phyloP scores from a whole-genome alignment of 345 rosid genomes.

The Pistacia integerrima region DNA sequence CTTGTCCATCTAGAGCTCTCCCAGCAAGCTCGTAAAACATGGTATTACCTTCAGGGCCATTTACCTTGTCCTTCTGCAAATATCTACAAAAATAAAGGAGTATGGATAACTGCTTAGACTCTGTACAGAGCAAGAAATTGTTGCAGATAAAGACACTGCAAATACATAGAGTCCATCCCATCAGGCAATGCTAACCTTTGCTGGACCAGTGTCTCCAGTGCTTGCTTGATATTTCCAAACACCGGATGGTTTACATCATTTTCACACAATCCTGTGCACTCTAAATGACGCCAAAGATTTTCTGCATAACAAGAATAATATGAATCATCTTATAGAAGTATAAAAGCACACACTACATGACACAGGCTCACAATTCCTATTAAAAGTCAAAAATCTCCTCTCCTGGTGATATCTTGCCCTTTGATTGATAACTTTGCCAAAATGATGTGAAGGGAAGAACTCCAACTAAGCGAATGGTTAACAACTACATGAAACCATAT shows the following conservation, averaged over 20 bases:
- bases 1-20: constrained; percentile 79
- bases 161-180: constrained; percentile 6
- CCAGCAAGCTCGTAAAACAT: constrained; percentile 83
- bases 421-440: neutral
- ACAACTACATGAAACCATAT: neutral
- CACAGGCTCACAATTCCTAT: neutral
- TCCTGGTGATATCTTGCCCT: neutral
- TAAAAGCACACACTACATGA: neutral
- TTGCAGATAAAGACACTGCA: neutral
- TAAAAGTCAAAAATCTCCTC: neutral
- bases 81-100: constrained; percentile 41
- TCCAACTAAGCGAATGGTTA: neutral
- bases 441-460: neutral
- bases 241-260: constrained; percentile 65
- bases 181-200: constrained; percentile 58
- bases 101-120: neutral
- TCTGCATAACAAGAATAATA: constrained; percentile 39
- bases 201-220: constrained; percentile 77
- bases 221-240: constrained; percentile 77
- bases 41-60: constrained; percentile 78
- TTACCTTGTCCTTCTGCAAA: constrained; percentile 85
- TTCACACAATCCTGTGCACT: constrained; percentile 64
- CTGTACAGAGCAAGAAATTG: constrained; percentile 1
- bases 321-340: neutral
- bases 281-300: constrained; percentile 80